These are phyloP conservation scores for Oxyria digyna DNA, from an alignment of 148 eudicot genomes.

Conservation along the genomic window DNA sequence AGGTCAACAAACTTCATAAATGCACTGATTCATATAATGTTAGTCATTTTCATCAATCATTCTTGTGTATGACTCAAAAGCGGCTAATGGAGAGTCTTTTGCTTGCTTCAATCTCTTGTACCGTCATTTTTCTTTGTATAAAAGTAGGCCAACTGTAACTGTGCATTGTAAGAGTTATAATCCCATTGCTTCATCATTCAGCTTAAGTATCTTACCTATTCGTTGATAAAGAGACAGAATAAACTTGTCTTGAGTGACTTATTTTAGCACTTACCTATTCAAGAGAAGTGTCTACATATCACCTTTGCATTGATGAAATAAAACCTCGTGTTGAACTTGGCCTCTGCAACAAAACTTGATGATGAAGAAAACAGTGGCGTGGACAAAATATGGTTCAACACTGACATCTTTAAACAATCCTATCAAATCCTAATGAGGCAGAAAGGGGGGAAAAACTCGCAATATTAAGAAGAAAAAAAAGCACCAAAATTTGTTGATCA, in stretches of 20 bases:
- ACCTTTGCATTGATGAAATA: neutral
- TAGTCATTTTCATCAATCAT: neutral
- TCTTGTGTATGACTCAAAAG: neutral
- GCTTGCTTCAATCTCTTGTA: neutral
- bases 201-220: too few relatives aligned
- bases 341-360: conserved; percentile 14
- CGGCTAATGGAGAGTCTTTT: neutral
- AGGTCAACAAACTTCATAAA: conserved; percentile 6
- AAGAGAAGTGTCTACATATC: too few relatives aligned
- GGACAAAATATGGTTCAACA: conserved; percentile 15
- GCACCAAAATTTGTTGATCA: neutral
- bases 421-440: neutral
- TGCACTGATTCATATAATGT: neutral
- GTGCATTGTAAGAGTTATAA: neutral
- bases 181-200: neutral
- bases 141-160: neutral
- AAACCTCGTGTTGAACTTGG: conserved; percentile 22
- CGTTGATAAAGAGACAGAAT: too few relatives aligned
- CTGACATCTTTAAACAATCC: conserved; percentile 14
- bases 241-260: too few relatives aligned
- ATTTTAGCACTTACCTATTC: too few relatives aligned
- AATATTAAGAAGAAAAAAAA: too few relatives aligned
- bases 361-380: conserved; percentile 27
- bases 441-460: neutral
- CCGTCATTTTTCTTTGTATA: neutral